Conservation (phyloP, 2,329 filamentous ascomycete genomes). For the Clonostachys rhizophaga region DNA sequence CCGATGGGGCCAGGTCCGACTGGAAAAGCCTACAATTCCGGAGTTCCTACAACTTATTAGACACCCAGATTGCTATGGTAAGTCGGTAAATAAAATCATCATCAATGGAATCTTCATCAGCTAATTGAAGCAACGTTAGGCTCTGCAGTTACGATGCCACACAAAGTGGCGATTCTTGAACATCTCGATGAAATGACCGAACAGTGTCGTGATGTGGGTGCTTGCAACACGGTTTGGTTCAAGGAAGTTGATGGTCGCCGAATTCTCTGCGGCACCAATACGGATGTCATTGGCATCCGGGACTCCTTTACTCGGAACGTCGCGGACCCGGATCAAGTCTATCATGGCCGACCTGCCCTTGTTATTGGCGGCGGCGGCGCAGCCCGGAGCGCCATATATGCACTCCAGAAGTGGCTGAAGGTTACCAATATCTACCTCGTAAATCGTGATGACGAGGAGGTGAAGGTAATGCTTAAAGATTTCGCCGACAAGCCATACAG, state of each 20-base stretch:
- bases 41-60: slow-evolving; percentile 45
- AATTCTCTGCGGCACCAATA: slow-evolving; percentile 70
- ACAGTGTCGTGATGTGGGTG: slow-evolving; percentile 69
- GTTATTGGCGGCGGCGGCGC: slow-evolving; percentile 77
- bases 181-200: slow-evolving; percentile 70
- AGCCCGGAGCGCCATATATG: slow-evolving; percentile 73
- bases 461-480: slow-evolving; percentile 61
- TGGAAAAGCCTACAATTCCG: slow-evolving; percentile 45
- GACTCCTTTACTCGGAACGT: slow-evolving; percentile 64
- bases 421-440: slow-evolving; percentile 70
- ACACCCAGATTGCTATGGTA: slow-evolving; percentile 59
- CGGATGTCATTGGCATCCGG: slow-evolving; percentile 73
- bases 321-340: slow-evolving; percentile 33
- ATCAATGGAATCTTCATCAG: neutral
- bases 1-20: slow-evolving; percentile 45
- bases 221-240: slow-evolving; percentile 76
- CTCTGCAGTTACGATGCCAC: slow-evolving; percentile 76
- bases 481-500: slow-evolving; percentile 57
- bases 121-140: slow-evolving; percentile 29
- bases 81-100: slow-evolving; percentile 4
- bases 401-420: slow-evolving; percentile 64
- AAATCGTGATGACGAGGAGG: slow-evolving; percentile 66
- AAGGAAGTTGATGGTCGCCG: slow-evolving; percentile 33
- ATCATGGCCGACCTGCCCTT: slow-evolving; percentile 60
- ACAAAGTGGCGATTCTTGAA: slow-evolving; percentile 72